A percentile compares a stretch with the other conserved stretches of the same genome.
Evolutionary conservation across 1,284 basidiomycete genomes (phyloP).

Genomic region (Moesziomyces parantarcticus): DNA sequence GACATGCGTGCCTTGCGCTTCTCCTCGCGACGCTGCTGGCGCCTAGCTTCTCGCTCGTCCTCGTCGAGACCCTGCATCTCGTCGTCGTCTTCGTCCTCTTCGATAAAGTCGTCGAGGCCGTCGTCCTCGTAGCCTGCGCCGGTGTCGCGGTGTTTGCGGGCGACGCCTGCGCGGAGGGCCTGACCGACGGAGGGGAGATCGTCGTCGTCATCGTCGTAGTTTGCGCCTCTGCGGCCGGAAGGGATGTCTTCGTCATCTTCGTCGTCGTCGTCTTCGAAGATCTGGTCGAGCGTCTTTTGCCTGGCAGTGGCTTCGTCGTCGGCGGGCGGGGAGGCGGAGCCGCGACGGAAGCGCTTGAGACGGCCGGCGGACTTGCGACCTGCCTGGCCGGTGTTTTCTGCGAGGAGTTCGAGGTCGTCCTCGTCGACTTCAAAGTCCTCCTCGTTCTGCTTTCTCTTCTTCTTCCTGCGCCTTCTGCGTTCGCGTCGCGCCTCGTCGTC

Average conservation of each 20-base stretch:
- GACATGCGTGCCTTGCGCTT: conserved; percentile 58
- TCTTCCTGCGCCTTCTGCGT: conserved; percentile 67
- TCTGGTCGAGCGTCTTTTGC: conserved; percentile 78
- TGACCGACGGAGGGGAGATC: conserved; percentile 65
- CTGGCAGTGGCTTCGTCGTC: conserved; percentile 70
- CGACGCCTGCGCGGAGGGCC: conserved; percentile 48
- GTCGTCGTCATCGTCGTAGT: conserved; percentile 71
- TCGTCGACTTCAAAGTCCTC: conserved; percentile 84
- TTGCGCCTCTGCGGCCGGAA: conserved; percentile 64
- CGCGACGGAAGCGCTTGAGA: conserved; percentile 63
- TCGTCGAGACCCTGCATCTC: conserved; percentile 62
- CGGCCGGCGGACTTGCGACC: conserved; percentile 54
- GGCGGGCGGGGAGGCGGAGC: conserved; percentile 72
- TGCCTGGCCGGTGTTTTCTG: conserved; percentile 87
- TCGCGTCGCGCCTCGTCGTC: conserved; percentile 76
- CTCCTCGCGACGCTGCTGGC: conserved; percentile 75
- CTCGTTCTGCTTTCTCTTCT: conserved; percentile 57
- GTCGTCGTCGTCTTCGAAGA: conserved; percentile 82
- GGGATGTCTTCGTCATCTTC: conserved; percentile 71
- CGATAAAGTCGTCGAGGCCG: conserved; percentile 78
- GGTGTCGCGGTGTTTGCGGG: conserved; percentile 39
- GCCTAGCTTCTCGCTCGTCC: conserved; percentile 77
- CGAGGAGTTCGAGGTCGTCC: conserved; percentile 91
- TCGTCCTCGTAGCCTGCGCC: conserved; percentile 66
- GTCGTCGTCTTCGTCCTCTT: conserved; percentile 75